Base-by-base conservation (phyloP, 2,329 filamentous ascomycete species). In the Diaporthe sp. region DNA sequence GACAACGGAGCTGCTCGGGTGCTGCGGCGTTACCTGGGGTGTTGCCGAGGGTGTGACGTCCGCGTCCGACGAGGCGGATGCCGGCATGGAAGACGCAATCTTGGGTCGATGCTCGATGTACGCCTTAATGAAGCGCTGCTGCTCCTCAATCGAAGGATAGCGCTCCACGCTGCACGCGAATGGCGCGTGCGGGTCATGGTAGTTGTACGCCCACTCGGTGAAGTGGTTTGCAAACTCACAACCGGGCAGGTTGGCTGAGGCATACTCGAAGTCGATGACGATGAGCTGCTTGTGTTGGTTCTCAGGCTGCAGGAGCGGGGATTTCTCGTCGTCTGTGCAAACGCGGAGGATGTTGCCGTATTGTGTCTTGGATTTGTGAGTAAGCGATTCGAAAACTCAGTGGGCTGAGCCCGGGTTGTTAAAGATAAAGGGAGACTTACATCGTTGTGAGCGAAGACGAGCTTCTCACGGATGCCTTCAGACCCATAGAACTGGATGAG, bases 231-330 rank as follows among this genome's bases (percentile, higher is more conserved):
- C 97, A 81, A 99, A 98, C 83, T 99, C 97, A 22, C 95, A 88
- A 1, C 95, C 97, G 0, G 92, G 92, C 0, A 92, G 88, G 81
- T 98, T 99, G 73, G 96, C 95, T 3, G 93, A 96, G 1, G 97
- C 94, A 81, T 99, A 99, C 81, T 99, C 97, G 80, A 99, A 99
- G 82, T 99, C 97, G 80, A 99, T 99, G 77, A 99, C 97, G 22
- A 98, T 90, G 19, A 99, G 90, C 84, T 97, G 96, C 83, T 97
- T 98, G 85, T 99, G 97, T 78, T 96, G 92, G 83, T 98, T 98
- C 74, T 94, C 92, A 0, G 97, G 95, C 66, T 97, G 90, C 15
- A 98, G 88, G 10, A 98, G 89, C 0, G 96, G 97, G 0, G 96
- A 98, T 78, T 95, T 93, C 77, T 94, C 90, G 82, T 91, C 88